phyloP scores from a whole-genome alignment of 225 moss, liverwort and hornwort species.

The Bryum argenteum region DNA sequence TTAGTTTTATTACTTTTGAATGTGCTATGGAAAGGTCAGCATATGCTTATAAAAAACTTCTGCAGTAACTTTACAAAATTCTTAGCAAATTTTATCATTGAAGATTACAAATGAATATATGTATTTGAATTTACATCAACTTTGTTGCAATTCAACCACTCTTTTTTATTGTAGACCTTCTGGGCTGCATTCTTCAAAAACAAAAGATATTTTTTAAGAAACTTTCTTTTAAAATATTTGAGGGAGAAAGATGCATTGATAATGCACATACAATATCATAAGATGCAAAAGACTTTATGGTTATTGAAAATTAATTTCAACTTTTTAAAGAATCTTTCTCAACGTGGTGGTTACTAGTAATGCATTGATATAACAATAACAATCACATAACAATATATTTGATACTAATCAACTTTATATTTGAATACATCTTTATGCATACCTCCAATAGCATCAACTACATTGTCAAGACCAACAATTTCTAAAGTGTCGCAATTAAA shows the following conservation, averaged over 20 bases:
- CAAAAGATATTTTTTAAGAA: accelerated
- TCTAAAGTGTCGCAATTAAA: conserved; percentile 48
- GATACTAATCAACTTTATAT: neutral
- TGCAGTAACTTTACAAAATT: neutral
- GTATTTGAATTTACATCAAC: neutral
- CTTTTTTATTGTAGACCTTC: conserved; percentile 53
- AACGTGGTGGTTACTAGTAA: no score
- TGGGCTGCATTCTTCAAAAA: conserved; percentile 28
- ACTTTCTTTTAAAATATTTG: neutral
- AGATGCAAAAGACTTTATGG: no score
- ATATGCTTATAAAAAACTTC: no score
- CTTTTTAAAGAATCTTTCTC: no score
- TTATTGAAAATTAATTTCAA: no score
- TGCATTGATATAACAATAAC: no score
- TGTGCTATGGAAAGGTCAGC: no score
- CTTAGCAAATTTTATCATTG: neutral
- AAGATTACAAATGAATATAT: neutral
- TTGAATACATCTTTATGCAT: neutral
- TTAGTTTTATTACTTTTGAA: neutral
- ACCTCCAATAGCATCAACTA: conserved; percentile 57
- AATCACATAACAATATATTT: no score
- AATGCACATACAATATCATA: no score
- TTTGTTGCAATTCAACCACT: conserved; percentile 37
- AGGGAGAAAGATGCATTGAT: no score
- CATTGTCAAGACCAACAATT: conserved; percentile 35